Evolutionary conservation across 106 monocot species (phyloP), one percentile per base, ranked within the genome.

Genomic region (Dendrobium huoshanense): DNA sequence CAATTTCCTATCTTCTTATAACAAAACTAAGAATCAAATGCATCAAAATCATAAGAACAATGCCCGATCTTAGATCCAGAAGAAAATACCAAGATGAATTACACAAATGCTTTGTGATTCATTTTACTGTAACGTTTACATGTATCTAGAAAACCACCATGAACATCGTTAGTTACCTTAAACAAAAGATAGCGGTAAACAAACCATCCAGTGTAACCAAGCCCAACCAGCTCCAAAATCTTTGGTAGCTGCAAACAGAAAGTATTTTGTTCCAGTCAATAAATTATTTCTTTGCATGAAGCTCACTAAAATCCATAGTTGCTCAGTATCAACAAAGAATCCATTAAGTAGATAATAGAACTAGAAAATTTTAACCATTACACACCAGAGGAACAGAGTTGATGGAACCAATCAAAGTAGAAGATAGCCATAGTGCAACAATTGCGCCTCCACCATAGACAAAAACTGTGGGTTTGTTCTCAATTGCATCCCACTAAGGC

Each of bases 391-490:
- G 97, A 45, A 97, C 92, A 22, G 97, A 97, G 75, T 97, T 94
- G 83, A 97, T 89, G 56, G 97, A 94, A 17, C 97, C 92, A 72
- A 97, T 88, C 9, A 97, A 67, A 73, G 90, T 82, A 11, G 97
- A 90, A 27, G 97, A 94, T 37, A 97, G 84, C 97, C 97, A 97
- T 13, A 97, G 82, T 16, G 90, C 97, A 48, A 97, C 89, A 56
- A 97, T 45, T 45, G 94, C 97, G 72, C 97, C 94, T 56, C 97
- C 97, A 75, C 97, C 94, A 75, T 97, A 97, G 37, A 97, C n/a
- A 55, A 97, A 85, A 24, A 97, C 92, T 0, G 94, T 87, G 25
- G 97, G 89, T 80, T 97, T 97, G 85, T 97, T 92, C 81, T 97
- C 97, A 77, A 97, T 77, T 9, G 75, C 82, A 88, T 97, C 94